Conservation (phyloP, 1,139 yeast species). For the Blastobotrys illinoisensis region DNA sequence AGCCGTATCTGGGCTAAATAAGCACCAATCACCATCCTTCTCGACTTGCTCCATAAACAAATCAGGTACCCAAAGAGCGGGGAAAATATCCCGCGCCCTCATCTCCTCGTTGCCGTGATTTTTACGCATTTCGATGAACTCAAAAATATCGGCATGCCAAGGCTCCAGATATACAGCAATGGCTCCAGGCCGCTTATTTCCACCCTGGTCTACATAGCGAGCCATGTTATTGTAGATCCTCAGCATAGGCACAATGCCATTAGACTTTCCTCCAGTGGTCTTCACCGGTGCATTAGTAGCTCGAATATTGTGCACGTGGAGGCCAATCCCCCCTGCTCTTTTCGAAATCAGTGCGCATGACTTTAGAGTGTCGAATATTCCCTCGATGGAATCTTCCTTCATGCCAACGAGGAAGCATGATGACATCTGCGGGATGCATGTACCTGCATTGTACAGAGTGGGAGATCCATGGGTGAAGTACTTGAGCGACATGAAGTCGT, state of each 20-base stretch:
- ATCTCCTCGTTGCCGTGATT: constrained; percentile 82
- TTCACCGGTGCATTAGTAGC: constrained; percentile 68
- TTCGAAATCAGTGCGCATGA: constrained; percentile 74
- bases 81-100: constrained; percentile 76
- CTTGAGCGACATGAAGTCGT: constrained; percentile 67
- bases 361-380: constrained; percentile 71
- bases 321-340: constrained; percentile 80
- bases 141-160: constrained; percentile 78
- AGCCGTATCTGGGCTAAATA: constrained; percentile 74
- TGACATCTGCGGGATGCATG: constrained; percentile 68
- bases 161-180: constrained; percentile 77
- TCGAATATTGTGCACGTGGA: constrained; percentile 71
- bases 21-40: constrained; percentile 62
- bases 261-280: constrained; percentile 71
- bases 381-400: constrained; percentile 77
- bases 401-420: constrained; percentile 76
- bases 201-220: constrained; percentile 85
- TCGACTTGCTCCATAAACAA: constrained; percentile 75
- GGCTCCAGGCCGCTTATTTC: constrained; percentile 83
- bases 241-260: constrained; percentile 77
- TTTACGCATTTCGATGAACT: constrained; percentile 65
- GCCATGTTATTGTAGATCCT: constrained; percentile 80
- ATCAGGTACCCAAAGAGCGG: constrained; percentile 81
- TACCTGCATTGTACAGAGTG: constrained; percentile 75
- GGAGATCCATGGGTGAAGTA: constrained; percentile 80